Conservation (phyloP, 2,329 filamentous ascomycete species). For the Ophidiomyces ophidiicola region DNA sequence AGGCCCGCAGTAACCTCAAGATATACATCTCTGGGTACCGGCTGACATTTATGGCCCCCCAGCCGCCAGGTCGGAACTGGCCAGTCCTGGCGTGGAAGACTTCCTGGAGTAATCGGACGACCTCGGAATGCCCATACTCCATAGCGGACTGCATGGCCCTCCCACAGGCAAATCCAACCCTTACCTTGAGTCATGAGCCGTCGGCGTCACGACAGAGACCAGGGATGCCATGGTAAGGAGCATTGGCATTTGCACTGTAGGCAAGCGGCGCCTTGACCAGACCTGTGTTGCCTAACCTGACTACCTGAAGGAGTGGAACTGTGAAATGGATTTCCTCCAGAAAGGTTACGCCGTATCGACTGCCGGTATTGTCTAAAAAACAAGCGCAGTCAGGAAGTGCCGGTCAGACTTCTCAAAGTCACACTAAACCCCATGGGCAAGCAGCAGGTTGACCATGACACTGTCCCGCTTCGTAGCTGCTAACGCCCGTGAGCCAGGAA, state of each 20-base stretch:
- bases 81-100: constrained; percentile 9
- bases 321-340: constrained; percentile 11
- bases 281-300: constrained; percentile 13
- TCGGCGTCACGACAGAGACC: constrained; percentile 6
- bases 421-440: constrained; percentile 15
- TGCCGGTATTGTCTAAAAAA: constrained; percentile 6
- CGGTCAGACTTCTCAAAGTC: constrained; percentile 18
- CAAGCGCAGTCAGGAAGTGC: constrained; percentile 8
- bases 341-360: neutral
- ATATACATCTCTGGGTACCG: constrained; percentile 9
- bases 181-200: constrained; percentile 10
- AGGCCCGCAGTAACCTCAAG: constrained; percentile 10
- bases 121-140: constrained; percentile 12
- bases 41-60: constrained; percentile 10
- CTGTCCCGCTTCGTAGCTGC: constrained; percentile 14
- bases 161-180: constrained; percentile 14
- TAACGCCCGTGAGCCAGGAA: constrained; percentile 14
- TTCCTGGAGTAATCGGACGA: constrained; percentile 9
- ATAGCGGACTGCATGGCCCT: constrained; percentile 16
- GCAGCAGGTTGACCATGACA: constrained; percentile 15
- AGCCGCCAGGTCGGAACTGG: constrained; percentile 7
- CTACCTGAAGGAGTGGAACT: constrained; percentile 12
- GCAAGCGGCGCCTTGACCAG: constrained; percentile 15
- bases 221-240: constrained; percentile 14
- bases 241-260: constrained; percentile 15